Evolutionary conservation across 1,284 basidiomycete genomes (phyloP), one percentile per base, ranked within the genome.

Genomic region (Cutaneotrichosporon spelunceum): DNA sequence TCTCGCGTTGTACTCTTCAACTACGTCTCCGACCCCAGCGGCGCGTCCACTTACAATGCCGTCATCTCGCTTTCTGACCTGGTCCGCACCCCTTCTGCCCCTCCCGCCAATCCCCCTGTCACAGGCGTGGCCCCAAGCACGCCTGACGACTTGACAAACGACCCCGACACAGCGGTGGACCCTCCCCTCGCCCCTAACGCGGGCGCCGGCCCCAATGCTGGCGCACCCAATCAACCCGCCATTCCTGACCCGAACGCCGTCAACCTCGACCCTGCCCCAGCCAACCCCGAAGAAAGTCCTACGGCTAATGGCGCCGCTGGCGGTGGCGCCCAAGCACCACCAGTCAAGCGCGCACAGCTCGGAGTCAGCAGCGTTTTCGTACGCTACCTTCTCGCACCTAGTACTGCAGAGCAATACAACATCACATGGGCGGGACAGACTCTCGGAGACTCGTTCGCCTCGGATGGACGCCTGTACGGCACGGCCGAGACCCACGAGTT

Each of bases 371-470:
- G n/a, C 29, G 52, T 36, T 19, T 33, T 13, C 8, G 71, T 66
- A 13, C 71, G 81, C 52, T 83, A 83, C 66, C 67, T 83, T 53
- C 56, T 71, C 19, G 80, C 82, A 5, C 53, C 69, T 0, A 72
- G 81, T 0, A 85, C 89, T 2, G 79, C 83, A 4, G 83, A 85
- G 64, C 88, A 88, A 70, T 81, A 81, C 65, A 87, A 88, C 73
- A 85, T 89, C 68, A 88, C 86, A 1, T 91, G 89, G 88, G 81
- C 82, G 7, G 84, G 83, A 52, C 78, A 91, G 84, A 89, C 87
- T 0, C 84, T 89, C 62, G 88, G 88, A 19, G 79, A 76, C 7
- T 79, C 78, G 23, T 90, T 88, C 72, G 74, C 80, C 39, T 85
- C 84, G 1, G 87, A 88, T 67, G 89, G 89, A 0, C 83, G 85